Conservation (phyloP, 257 asterid species). For the Primulina eburnea region DNA sequence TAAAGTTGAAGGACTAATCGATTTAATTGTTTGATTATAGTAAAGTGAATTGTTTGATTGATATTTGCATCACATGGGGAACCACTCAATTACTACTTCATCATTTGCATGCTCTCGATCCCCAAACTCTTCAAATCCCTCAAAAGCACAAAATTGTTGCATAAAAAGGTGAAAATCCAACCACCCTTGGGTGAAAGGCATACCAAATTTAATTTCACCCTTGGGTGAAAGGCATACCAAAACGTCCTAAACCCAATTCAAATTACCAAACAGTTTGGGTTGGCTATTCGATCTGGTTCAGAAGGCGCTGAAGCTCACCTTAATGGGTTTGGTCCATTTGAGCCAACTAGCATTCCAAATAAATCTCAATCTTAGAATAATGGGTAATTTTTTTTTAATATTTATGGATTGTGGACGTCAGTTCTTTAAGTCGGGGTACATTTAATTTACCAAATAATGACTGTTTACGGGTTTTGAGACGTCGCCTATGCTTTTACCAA, state of each 20-base stretch:
- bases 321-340: background rate
- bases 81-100: conserved; percentile 37
- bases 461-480: too few relatives aligned
- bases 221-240: background rate
- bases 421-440: too few relatives aligned
- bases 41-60: conserved; percentile 5
- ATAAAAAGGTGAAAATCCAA: background rate
- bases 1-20: background rate
- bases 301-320: background rate
- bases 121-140: conserved; percentile 2
- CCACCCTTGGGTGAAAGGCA: background rate
- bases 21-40: background rate
- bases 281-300: background rate
- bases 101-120: conserved; percentile 22
- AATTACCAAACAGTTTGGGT: background rate
- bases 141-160: background rate
- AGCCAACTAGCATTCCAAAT: background rate
- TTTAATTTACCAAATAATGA: too few relatives aligned
- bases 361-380: background rate
- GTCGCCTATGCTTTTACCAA: too few relatives aligned
- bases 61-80: conserved; percentile 34
- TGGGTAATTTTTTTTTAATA: background rate
- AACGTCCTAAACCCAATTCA: background rate
- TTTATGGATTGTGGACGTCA: too few relatives aligned
- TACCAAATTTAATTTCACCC: background rate